Evolutionary conservation across 495 filamentous ascomycete genomes (phyloP), one percentile per base, ranked within the genome.

Genomic region (Neurospora tetrasperma): DNA sequence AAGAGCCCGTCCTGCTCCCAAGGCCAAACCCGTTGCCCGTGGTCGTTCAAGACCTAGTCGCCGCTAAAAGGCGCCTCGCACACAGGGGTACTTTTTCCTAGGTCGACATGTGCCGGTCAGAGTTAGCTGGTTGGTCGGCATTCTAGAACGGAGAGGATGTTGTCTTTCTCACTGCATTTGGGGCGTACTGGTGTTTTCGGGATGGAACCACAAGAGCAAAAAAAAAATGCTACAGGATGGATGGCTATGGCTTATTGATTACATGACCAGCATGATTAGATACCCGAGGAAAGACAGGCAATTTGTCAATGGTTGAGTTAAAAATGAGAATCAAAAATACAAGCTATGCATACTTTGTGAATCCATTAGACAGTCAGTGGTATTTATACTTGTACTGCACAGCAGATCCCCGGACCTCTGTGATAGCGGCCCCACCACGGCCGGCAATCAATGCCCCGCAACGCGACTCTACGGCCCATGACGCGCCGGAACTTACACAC

Each of bases 1-100:
- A 2, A 75, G 79, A 74, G 77, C 77, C 5, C 74, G 78, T 44
- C 71, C 73, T 11, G 43, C 70, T 18, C 70, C 42, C 1, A 72
- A 74, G 27, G 74, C 54, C 27, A 66, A 66, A 66, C 54, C 54
- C 7, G 54, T 66, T 35, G 54, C 27, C 27, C 54, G 54, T 66
- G 54, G 54, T 27, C 54, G 54, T 35, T 31, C 54, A 66, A 66
- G 54, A 66, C 54, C 54, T 66, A 66, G 23, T 66, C 54, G 54
- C 54, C 54, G 54, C 27, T 66, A 66, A 5, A 66, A 9, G 54
- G 14, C 27, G 12, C 27, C 27, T 31, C 14, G 23, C 23, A 18
- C 27, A 66, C 27, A 38, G 27, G 43, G 43, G 43, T 20, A 5
- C 9, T 46, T 46, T 20, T 18, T 4, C 23, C 23, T 23, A 23